Evolutionary conservation across 2,329 filamentous ascomycete species (phyloP).

Genomic region (Alternaria longipes): DNA sequence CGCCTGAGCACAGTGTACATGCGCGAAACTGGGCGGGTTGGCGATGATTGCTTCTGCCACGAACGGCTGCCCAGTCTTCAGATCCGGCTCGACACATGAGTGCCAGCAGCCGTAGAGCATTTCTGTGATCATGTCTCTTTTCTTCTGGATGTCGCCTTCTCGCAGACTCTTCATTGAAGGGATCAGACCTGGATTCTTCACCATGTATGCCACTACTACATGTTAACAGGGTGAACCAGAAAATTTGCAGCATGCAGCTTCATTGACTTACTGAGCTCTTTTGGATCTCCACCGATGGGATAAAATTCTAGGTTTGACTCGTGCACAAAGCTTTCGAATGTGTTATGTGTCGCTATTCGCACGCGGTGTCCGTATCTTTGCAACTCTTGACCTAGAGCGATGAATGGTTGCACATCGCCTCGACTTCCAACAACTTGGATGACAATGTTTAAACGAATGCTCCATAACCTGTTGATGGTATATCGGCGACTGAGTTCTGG

Average conservation of each 20-base stretch:
- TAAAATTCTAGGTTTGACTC: conserved; percentile 48
- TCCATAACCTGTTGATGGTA: conserved; percentile 6
- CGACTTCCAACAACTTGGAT: conserved; percentile 64
- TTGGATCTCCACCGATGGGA: conserved; percentile 45
- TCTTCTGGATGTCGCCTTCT: conserved; percentile 45
- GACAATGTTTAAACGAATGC: conserved; percentile 58
- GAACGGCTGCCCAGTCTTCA: conserved; percentile 65
- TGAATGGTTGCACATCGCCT: conserved; percentile 68
- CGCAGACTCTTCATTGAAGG: conserved; percentile 34
- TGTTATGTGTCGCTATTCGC: conserved; percentile 36
- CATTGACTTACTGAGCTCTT: conserved; percentile 44
- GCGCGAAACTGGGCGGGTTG: conserved; percentile 79
- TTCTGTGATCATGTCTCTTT: conserved; percentile 36
- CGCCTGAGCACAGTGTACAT: conserved; percentile 76
- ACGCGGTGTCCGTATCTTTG: conserved; percentile 43
- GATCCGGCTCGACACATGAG: conserved; percentile 47
- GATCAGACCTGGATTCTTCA: conserved; percentile 57
- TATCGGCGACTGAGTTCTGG: conserved; percentile 8
- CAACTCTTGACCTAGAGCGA: conserved; percentile 63
- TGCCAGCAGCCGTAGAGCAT: conserved; percentile 41
- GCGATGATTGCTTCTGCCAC: conserved; percentile 82
- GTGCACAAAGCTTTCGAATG: conserved; percentile 26
- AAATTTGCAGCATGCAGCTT: background rate
- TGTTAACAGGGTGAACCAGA: background rate
- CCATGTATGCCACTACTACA: conserved; percentile 57